Percentiles rank a stretch among this genome's conserved stretches.
Evolutionary conservation across 2,329 filamentous ascomycete species (phyloP).

Genomic region (Aspergillus sp.): DNA sequence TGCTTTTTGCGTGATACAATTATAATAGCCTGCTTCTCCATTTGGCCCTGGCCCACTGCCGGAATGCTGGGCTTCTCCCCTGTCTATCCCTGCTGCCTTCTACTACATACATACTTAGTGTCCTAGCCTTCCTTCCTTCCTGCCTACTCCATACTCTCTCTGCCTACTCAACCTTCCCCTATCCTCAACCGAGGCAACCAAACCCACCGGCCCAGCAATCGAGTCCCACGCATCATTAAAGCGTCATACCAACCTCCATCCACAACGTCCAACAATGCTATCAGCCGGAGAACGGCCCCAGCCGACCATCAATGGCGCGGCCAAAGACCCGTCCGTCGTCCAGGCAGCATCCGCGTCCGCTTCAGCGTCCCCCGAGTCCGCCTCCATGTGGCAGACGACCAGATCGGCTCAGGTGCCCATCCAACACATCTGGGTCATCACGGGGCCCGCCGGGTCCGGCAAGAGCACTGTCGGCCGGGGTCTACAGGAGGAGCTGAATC

Average conservation of each 20-base stretch:
- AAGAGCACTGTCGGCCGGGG: constrained; percentile 66
- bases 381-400: constrained; percentile 9
- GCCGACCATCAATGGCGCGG: constrained; percentile 14
- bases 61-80: too few species aligned
- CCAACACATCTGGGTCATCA: constrained; percentile 72
- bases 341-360: constrained; percentile 15
- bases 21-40: too few species aligned
- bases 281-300: constrained; percentile 30
- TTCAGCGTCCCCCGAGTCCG: constrained; percentile 7
- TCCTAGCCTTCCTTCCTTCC: too few species aligned
- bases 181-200: not conserved
- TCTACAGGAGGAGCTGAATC: constrained; percentile 51
- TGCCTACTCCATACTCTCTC: constrained; percentile 5
- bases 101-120: too few species aligned
- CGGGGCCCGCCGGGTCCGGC: constrained; percentile 68
- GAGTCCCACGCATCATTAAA: constrained; percentile 3
- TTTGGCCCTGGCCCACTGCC: too few species aligned
- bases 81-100: too few species aligned
- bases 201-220: too few species aligned
- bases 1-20: too few species aligned
- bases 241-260: constrained; percentile 12
- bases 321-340: constrained; percentile 14
- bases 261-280: constrained; percentile 28
- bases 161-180: constrained; percentile 1
- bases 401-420: constrained; percentile 9